Conservation (phyloP, 225 moss, liverwort and hornwort genomes). For the Physcomitrium patens region DNA sequence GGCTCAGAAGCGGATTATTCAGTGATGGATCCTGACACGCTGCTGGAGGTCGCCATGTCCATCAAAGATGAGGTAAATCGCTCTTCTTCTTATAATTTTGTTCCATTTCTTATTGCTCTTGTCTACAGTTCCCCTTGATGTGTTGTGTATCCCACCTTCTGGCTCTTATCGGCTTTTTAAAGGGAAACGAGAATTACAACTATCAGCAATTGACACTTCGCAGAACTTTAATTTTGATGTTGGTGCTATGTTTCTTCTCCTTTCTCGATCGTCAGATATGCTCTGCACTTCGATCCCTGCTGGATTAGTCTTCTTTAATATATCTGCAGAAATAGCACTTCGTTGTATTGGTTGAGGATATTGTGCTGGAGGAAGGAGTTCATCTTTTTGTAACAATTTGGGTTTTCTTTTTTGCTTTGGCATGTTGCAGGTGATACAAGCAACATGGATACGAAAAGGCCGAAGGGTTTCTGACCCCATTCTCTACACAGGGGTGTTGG, state of each 20-base stretch:
- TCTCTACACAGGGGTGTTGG: conserved; percentile 71
- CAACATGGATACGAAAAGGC: conserved; percentile 65
- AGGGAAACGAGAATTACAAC: too few relatives aligned
- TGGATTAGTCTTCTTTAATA: background rate
- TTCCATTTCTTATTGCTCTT: background rate
- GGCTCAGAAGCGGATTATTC: conserved; percentile 3
- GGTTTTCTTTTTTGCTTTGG: background rate
- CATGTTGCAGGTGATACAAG: conserved; percentile 58
- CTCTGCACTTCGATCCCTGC: background rate
- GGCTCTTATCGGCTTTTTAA: background rate
- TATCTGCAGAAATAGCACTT: background rate
- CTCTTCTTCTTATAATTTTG: background rate
- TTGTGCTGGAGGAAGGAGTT: background rate
- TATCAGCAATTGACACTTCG: background rate
- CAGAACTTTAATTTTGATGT: background rate
- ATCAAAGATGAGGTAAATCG: conserved; percentile 20
- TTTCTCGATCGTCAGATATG: background rate
- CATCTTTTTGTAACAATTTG: background rate
- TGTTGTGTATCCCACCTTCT: background rate
- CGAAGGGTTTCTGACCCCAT: conserved; percentile 66
- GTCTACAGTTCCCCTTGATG: background rate
- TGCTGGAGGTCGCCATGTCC: conserved; percentile 20
- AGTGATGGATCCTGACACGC: background rate
- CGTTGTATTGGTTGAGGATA: background rate
- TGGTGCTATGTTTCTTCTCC: background rate